Base-by-base conservation (phyloP, 2,329 filamentous ascomycete species). In the Tolypocladium amazonense region DNA sequence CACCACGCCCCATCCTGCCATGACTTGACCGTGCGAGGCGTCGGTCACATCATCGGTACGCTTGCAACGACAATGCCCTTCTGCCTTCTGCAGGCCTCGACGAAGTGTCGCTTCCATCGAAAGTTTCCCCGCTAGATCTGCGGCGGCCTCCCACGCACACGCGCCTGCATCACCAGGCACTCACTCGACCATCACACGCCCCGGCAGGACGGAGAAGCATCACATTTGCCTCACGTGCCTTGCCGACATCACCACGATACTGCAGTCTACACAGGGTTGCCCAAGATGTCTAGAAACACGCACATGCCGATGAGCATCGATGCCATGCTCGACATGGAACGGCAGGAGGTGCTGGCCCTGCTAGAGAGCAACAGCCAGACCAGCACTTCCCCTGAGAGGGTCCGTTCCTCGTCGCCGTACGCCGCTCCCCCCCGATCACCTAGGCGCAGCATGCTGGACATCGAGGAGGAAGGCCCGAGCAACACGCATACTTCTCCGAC, bases 271-370 rank as follows among this genome's bases (percentile, higher is more conserved):
- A 18, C 8, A 37, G 39, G 23, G 11, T 38, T 53, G 61, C 58
- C 59, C 66, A 67, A 57, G 62, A 75, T 75, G 73, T 69, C 73
- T 61, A 68, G 63, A 43, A 63, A 66, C 58, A 68, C 65, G 12
- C 63, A 69, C 56, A 73, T 75, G 57, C 76, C 77, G 25, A 90
- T 90, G 87, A 91, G 88, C 68, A 83, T 92, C 68, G 89, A 91
- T 75, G 83, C 87, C 56, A 84, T 87, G 65, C 79, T 92, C 63
- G 89, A 92, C 70, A 87, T 91, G 77, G 89, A 93, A 78, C 83
- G 88, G 62, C 79, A 81, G 63, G 88, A 90, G 74, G 86, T 92
- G 45, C 77, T 91, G 65, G 85, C 85, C 56, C 76, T 90, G 62
- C 77, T 91, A 50, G 86, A 88, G 71, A 81, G 80, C 53, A 76